Percentiles rank a stretch among this genome's conserved stretches.
Evolutionary conservation across 179 eudicot species (phyloP).

Genomic region (Carnegiea gigantea): DNA sequence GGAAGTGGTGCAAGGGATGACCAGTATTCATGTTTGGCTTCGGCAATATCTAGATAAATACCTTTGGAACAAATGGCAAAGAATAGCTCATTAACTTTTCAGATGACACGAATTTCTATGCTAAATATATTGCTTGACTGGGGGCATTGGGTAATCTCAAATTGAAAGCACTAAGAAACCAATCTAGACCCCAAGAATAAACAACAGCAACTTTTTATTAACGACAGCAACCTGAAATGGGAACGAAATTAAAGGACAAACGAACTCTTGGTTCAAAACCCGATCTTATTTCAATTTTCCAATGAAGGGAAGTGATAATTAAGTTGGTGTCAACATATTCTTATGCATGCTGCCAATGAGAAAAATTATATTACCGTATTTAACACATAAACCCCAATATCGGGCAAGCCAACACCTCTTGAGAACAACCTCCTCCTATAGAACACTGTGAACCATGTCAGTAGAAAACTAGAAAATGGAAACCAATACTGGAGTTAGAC

Average conservation of each 20-base stretch:
- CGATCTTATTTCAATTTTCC: not conserved
- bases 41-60: slow-evolving; percentile 82
- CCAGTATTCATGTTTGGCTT: slow-evolving; percentile 76
- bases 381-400: slow-evolving; percentile 78
- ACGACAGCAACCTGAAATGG: not conserved
- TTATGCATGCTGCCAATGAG: slow-evolving; percentile 10
- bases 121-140: no score
- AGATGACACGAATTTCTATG: not conserved
- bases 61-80: slow-evolving; percentile 41
- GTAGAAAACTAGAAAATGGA: slow-evolving; percentile 18
- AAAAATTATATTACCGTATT: slow-evolving; percentile 52
- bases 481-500: slow-evolving; percentile 5
- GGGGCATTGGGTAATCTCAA: no score
- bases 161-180: not conserved
- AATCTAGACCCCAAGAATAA: not conserved
- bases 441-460: slow-evolving; percentile 41
- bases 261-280: slow-evolving; percentile 7
- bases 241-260: not conserved
- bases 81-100: slow-evolving; percentile 2
- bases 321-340: slow-evolving; percentile 3
- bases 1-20: slow-evolving; percentile 84
- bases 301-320: not conserved
- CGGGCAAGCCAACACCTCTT: slow-evolving; percentile 99
- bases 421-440: slow-evolving; percentile 94
- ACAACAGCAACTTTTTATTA: not conserved